phyloP scores from a whole-genome alignment of 225 moss, liverwort and hornwort genomes.

The Antitrichia curtipendula region DNA sequence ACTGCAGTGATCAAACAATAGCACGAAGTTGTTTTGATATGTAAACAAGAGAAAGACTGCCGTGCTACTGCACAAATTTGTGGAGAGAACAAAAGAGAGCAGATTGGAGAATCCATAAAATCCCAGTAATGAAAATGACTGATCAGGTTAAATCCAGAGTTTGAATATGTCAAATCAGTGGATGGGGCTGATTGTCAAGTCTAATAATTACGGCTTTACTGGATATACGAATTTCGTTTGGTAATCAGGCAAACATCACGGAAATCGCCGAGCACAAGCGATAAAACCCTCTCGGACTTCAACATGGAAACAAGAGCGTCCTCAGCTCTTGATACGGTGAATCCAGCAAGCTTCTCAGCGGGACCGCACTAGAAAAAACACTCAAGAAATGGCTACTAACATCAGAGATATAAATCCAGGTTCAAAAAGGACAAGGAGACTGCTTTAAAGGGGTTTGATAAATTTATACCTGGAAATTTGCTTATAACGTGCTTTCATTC shows the following conservation, averaged over 20 bases:
- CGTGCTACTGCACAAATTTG: neutral
- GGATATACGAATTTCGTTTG: neutral
- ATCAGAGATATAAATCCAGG: neutral
- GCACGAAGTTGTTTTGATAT: neutral
- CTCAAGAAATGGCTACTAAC: neutral
- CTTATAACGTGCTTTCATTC: constrained; percentile 57
- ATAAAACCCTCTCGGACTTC: neutral
- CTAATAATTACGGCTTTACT: neutral
- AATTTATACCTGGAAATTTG: constrained; percentile 19
- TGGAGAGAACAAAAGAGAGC: neutral
- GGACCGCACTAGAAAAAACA: neutral
- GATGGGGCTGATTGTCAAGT: neutral
- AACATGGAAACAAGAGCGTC: neutral
- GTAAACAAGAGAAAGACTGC: neutral
- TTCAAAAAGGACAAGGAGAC: neutral
- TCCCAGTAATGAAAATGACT: neutral
- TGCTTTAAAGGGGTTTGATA: neutral
- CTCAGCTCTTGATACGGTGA: neutral
- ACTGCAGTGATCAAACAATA: constrained; percentile 6
- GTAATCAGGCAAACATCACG: neutral
- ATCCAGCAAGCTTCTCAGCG: neutral
- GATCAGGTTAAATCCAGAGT: neutral
- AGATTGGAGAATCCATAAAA: neutral
- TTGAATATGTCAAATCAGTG: neutral
- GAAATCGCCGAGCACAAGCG: neutral